Evolutionary conservation across 2,329 filamentous ascomycete species (phyloP), one percentile per base, ranked within the genome.

Genomic region (Colletotrichum karsti): DNA sequence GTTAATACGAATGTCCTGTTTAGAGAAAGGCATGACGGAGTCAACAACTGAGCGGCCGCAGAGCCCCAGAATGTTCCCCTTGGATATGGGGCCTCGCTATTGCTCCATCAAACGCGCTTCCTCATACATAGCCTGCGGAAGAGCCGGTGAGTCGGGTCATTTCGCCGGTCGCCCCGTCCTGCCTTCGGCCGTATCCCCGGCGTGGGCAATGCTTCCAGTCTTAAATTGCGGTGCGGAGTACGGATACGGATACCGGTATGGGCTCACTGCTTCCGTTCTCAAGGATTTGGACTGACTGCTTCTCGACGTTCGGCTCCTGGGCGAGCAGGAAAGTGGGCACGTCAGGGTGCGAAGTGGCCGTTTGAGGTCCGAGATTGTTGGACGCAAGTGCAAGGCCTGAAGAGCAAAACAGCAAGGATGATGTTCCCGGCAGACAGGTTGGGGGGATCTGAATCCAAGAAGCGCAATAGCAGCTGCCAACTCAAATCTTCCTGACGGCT

Each of bases 71-170:
- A n/a, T 37, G 48, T 55, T n/a, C 35, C 41, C 57, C 26, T 18
- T 39, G n/a, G 20, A 46, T 50, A 50, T 30, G 50, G 63, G 63
- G 55, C 44, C 37, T 39, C 28, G 20, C 46, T 61, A 44, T 30
- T 50, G 48, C 50, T 62, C 39, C 63, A 56, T 62, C 41, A 26
- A 58, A 46, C 39, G 39, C 20, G 13, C 26, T 54, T 48, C 24
- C 20, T 53, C 37, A 15, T 46, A 44, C n/a, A n/a, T n/a, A n/a
- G n/a, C n/a, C n/a, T n/a, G n/a, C n/a, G 26, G 42, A 18, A 46
- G 26, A 48, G 63, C 63, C 50, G 41, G 50, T 39, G 48, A 62
- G 28, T 55, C 63, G 63, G 41, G 39, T 66, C 63, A 44, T 26
- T 24, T 48, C 57, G 63, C 57, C 57, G 50, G 42, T 42, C 26